phyloP scores from a whole-genome alignment of 495 filamentous ascomycete genomes.

The Neurospora pannonica region DNA sequence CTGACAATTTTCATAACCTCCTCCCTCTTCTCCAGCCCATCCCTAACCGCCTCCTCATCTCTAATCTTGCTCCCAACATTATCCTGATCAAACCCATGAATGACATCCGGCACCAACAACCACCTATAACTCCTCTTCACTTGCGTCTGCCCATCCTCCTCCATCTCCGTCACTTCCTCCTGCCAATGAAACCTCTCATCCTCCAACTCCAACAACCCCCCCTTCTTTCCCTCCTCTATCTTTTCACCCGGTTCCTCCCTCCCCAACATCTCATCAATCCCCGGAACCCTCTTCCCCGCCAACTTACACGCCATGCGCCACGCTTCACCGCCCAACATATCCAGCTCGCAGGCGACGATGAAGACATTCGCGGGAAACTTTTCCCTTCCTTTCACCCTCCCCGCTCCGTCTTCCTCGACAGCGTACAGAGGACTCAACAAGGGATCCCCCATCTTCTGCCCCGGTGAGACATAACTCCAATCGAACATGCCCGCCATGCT shows the following conservation, averaged over 20 bases:
- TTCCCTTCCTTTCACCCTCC: neutral
- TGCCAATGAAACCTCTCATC: conserved; percentile 27
- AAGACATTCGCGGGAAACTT: conserved; percentile 27
- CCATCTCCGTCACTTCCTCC: conserved; percentile 13
- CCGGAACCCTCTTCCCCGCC: conserved; percentile 14
- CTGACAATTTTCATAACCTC: conserved; percentile 24
- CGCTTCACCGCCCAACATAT: conserved; percentile 28
- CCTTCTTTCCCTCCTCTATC: conserved; percentile 7
- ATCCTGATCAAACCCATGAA: conserved; percentile 31
- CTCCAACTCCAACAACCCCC: conserved; percentile 10
- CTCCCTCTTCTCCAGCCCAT: conserved; percentile 24
- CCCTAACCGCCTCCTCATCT: conserved; percentile 13
- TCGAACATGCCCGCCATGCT: conserved; percentile 13
- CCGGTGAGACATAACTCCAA: conserved; percentile 24
- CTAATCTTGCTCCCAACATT: neutral
- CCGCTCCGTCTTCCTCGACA: neutral
- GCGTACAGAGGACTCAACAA: conserved; percentile 25
- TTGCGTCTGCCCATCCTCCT: conserved; percentile 5
- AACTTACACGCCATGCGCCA: conserved; percentile 28
- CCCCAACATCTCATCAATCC: conserved; percentile 6
- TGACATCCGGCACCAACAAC: conserved; percentile 31
- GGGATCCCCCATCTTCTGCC: conserved; percentile 14
- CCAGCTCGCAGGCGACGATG: conserved; percentile 45
- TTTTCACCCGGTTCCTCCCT: conserved; percentile 2
- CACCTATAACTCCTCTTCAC: conserved; percentile 17